These are phyloP conservation scores for Mychonastes homosphaera DNA, from an alignment of 139 green algal genomes.

Conservation along the genomic window DNA sequence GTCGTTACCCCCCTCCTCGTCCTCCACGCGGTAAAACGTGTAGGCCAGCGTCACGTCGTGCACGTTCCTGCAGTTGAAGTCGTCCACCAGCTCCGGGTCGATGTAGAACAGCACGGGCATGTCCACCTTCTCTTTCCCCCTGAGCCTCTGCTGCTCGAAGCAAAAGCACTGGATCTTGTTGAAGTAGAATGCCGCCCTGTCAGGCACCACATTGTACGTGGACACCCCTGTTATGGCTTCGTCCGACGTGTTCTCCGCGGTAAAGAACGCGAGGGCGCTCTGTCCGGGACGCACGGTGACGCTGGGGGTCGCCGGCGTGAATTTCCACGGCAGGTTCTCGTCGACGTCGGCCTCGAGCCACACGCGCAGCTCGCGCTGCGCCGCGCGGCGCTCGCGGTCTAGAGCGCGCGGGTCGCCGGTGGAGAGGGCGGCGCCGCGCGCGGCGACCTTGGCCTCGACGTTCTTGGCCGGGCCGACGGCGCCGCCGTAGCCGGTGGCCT, in stretches of 20 bases:
- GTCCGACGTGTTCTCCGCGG: conserved; percentile 71
- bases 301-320: conserved; percentile 55
- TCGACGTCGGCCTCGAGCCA: conserved; percentile 86
- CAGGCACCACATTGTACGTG: conserved; percentile 94
- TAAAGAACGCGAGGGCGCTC: conserved; percentile 96
- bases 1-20: conserved; percentile 19
- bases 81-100: conserved; percentile 86
- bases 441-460: conserved; percentile 46
- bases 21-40: conserved; percentile 69
- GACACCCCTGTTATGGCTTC: conserved; percentile 77
- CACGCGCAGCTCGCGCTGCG: conserved; percentile 54
- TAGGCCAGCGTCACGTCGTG: conserved; percentile 89
- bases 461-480: conserved; percentile 54
- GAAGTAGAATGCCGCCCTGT: conserved; percentile 86
- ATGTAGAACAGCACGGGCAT: conserved; percentile 99
- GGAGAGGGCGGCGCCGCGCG: not conserved
- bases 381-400: conserved; percentile 24
- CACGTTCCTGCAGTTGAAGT: conserved; percentile 76
- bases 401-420: not conserved
- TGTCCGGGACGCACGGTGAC: conserved; percentile 74
- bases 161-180: conserved; percentile 99
- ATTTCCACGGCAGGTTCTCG: conserved; percentile 86
- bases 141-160: conserved; percentile 90
- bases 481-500: conserved; percentile 77
- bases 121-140: conserved; percentile 78